Base-by-base conservation (phyloP, 768 basidiomycete species). In the Trametes villosa region DNA sequence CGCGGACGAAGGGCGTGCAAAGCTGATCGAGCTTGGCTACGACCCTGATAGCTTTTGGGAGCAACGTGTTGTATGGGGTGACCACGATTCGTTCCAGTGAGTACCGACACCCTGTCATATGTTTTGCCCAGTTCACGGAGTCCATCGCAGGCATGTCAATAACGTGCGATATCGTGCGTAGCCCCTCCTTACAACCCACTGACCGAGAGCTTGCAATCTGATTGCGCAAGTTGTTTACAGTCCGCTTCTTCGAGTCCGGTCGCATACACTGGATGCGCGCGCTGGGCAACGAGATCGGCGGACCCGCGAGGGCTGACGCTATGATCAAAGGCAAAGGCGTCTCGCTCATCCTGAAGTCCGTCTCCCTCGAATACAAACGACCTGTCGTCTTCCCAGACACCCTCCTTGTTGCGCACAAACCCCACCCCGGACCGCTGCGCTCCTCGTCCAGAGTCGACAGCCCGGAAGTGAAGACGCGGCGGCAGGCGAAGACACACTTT, bases 301-400 rank as follows among this genome's bases (percentile, higher is more conserved):
- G 89, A 2, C 77, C 81, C 20, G 72, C 74, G 18, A 80, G 77
- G 59, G 85, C 79, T 2, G 71, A 81, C 49, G 81, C 81, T 6
- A 85, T 91, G 81, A 72, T 89, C 52, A 78, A 76, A 51, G 89
- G 82, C 5, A 71, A 82, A 68, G 91, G 89, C 2, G 69, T 90
- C n/a, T 87, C 87, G 15, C 67, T 92, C 50, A 91, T 92, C 66
- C 80, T 91, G 61, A 91, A 91, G 70, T 86, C 85, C 20, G 79
- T 91, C 53, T 79, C 81, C 41, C 74, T 92, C 42, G 83, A 85
- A 64, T 92, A 83, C 72, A 83, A 83, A 59, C 79, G 86, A 22
- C 91, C 91, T 0, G 88, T 91, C 12, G 85, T 83, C 13, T 92
- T 81, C 66, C 91, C 91, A 26, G 90, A 92, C 72, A 90, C 88